A percentile compares a stretch with the other conserved stretches of the same genome.
phyloP scores from a whole-genome alignment of 2,329 filamentous ascomycete genomes.

The Ramularia endophylla region DNA sequence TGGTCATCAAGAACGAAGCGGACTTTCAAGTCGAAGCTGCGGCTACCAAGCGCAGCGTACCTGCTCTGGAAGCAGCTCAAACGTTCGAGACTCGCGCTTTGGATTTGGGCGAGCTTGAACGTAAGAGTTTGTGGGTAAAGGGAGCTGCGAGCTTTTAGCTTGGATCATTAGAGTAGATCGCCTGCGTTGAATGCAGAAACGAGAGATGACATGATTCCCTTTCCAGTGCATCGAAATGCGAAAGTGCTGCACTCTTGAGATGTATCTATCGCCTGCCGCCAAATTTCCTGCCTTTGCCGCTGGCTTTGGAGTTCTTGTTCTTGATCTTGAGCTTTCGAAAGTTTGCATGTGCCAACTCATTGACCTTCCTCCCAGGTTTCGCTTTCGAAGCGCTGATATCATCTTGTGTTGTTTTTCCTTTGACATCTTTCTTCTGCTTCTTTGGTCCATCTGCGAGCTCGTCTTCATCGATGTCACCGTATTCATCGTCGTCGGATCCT shows the following conservation, averaged over 20 bases:
- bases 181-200: too few species aligned
- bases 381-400: conserved; percentile 4
- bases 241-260: background rate
- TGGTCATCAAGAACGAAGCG: conserved; percentile 58
- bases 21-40: conserved; percentile 9
- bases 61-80: too few species aligned
- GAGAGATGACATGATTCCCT: too few species aligned
- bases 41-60: too few species aligned
- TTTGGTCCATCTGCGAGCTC: background rate
- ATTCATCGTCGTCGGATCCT: conserved; percentile 4
- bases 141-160: too few species aligned
- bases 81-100: too few species aligned
- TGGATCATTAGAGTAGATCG: too few species aligned
- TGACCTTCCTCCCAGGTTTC: conserved; percentile 39
- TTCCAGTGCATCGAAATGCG: too few species aligned
- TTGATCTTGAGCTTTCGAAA: conserved; percentile 47
- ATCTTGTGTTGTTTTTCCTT: conserved; percentile 6
- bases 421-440: conserved; percentile 6
- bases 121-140: too few species aligned
- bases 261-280: conserved; percentile 20
- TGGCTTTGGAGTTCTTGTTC: conserved; percentile 40
- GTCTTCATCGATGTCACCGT: conserved; percentile 5
- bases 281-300: conserved; percentile 36
- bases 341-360: conserved; percentile 43
- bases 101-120: too few species aligned